Percentiles rank a stretch among this genome's conserved stretches.
Conservation (phyloP, 2,329 filamentous ascomycete genomes). For the Aspergillus caelatus region DNA sequence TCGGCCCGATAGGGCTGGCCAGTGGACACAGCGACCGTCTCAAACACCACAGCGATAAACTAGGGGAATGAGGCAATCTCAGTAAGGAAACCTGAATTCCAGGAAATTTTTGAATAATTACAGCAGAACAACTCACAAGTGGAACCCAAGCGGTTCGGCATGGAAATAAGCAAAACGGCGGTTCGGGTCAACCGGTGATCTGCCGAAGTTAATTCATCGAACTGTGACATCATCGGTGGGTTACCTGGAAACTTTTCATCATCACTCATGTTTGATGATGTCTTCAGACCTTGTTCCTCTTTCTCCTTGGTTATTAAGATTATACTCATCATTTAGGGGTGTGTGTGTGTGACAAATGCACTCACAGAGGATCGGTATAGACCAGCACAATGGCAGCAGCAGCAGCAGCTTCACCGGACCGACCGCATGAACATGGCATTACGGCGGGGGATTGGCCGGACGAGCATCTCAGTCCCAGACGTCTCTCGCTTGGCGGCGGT, state of each 20-base stretch:
- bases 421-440: not conserved
- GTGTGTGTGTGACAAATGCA: not conserved
- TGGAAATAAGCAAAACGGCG: not conserved
- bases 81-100: not conserved
- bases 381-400: not conserved
- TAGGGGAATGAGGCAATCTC: too few species aligned
- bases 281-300: not conserved
- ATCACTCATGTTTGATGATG: not conserved
- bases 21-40: not conserved
- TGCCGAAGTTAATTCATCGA: not conserved
- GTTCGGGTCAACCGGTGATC: not conserved
- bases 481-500: not conserved
- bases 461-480: not conserved
- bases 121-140: not conserved
- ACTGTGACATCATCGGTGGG: not conserved
- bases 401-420: not conserved
- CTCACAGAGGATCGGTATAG: not conserved
- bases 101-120: not conserved
- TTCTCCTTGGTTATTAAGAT: not conserved
- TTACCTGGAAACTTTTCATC: not conserved
- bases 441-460: conserved; percentile 17
- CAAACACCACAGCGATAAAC: not conserved
- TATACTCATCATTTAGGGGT: not conserved
- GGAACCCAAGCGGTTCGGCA: not conserved
- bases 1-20: not conserved